Evolutionary conservation across 768 basidiomycete genomes (phyloP).

Genomic region (Boletales sp.): DNA sequence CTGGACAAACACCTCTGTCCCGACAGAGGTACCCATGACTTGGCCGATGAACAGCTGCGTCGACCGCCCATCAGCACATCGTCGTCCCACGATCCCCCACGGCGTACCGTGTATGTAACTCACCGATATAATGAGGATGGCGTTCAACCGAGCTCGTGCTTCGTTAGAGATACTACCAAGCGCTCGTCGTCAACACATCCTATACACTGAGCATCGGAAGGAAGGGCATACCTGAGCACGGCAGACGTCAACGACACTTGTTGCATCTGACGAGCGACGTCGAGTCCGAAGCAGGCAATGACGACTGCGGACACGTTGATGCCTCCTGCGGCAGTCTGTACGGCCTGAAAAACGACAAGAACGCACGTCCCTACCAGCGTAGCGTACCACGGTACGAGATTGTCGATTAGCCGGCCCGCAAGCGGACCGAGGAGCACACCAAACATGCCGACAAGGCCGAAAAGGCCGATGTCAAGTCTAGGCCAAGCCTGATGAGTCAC

Average conservation of each 20-base stretch:
- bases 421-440: constrained; percentile 70
- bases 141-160: constrained; percentile 72
- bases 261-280: constrained; percentile 68
- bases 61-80: background rate
- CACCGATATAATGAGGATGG: constrained; percentile 68
- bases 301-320: constrained; percentile 68
- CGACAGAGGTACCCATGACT: constrained; percentile 76
- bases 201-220: background rate
- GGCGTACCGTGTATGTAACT: constrained; percentile 12
- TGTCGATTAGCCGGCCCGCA: constrained; percentile 65
- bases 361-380: constrained; percentile 52
- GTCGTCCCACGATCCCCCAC: too few relatives aligned
- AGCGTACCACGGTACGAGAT: constrained; percentile 74
- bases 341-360: constrained; percentile 49
- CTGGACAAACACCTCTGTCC: constrained; percentile 64
- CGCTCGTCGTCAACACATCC: constrained; percentile 3
- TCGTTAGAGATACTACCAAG: constrained; percentile 30
- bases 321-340: constrained; percentile 70
- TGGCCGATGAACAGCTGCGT: constrained; percentile 66
- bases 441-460: constrained; percentile 69
- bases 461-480: constrained; percentile 62
- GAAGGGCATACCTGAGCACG: constrained; percentile 46
- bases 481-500: background rate
- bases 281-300: constrained; percentile 66
- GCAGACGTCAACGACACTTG: constrained; percentile 65